Percentiles rank a stretch among this genome's conserved stretches.
phyloP scores from a whole-genome alignment of 1,139 yeast genomes.

The Debaryomyces fabryi region DNA sequence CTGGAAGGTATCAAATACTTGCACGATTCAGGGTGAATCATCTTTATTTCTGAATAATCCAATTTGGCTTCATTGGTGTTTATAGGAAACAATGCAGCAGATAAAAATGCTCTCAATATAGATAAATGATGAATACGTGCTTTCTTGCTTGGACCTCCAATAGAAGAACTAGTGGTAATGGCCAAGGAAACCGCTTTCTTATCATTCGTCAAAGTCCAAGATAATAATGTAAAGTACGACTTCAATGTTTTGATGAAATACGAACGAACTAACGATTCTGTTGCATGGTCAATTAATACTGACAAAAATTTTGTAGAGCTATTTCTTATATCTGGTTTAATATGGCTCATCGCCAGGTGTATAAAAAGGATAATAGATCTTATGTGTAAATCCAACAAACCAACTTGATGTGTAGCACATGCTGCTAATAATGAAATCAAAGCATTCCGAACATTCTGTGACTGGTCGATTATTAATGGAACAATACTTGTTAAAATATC shows the following conservation, averaged over 20 bases:
- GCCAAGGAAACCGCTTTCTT: slow-evolving; percentile 50
- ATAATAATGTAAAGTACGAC: slow-evolving; percentile 58
- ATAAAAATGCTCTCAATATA: slow-evolving; percentile 45
- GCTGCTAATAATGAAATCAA: slow-evolving; percentile 55
- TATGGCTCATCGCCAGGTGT: slow-evolving; percentile 95
- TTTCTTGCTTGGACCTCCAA: slow-evolving; percentile 41
- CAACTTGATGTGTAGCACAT: slow-evolving; percentile 53
- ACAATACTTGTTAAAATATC: slow-evolving; percentile 58
- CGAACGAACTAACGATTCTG: slow-evolving; percentile 54
- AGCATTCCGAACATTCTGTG: slow-evolving; percentile 65
- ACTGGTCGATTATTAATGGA: slow-evolving; percentile 64
- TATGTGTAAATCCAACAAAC: slow-evolving; percentile 67
- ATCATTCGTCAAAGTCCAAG: slow-evolving; percentile 56
- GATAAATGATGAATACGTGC: slow-evolving; percentile 48
- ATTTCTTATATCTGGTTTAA: slow-evolving; percentile 69
- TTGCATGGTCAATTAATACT: slow-evolving; percentile 51
- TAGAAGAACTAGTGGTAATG: slow-evolving; percentile 45
- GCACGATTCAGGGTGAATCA: slow-evolving; percentile 48
- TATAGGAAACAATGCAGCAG: slow-evolving; percentile 36
- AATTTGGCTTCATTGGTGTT: slow-evolving; percentile 7
- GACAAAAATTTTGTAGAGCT: slow-evolving; percentile 68
- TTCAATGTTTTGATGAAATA: slow-evolving; percentile 62
- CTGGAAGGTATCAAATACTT: slow-evolving; percentile 55
- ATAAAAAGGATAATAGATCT: slow-evolving; percentile 69
- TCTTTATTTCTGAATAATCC: slow-evolving; percentile 12